Base-by-base conservation (phyloP, 2,329 filamentous ascomycete genomes). In the Fusarium metavorans region DNA sequence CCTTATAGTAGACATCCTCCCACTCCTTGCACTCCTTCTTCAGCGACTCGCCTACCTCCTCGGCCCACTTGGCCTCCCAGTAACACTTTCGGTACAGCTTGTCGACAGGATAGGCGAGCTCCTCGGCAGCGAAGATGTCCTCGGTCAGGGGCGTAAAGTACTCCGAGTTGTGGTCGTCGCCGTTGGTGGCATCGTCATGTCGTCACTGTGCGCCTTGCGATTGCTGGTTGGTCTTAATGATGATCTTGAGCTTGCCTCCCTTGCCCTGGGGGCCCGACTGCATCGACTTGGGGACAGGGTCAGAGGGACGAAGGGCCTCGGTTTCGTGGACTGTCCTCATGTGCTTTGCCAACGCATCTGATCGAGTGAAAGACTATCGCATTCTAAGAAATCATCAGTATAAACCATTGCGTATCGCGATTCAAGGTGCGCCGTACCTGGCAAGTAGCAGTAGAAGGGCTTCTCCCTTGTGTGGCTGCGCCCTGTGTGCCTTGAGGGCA, bases 241-340 rank as follows among this genome's bases (percentile, higher is more conserved):
- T 89, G 72, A 91, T 91, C 78, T 92, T 92, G 41, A 91, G 83
- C 75, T 90, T 90, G 68, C 85, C 85, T 52, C 84, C 83, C 74
- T 87, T 88, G 78, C 81, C 83, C 45, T 81, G 79, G 20, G 80
- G 83, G 41, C 79, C 82, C 3, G 86, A 80, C 77, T 91, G 90
- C 85, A 90, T 89, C 67, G 91, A 91, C 81, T 94, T 93, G 25
- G 92, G 91, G 14, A 94, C 90, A 3, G 93, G 91, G 80, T 95
- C 92, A 18, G 90, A 92, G 6, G 94, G 93, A n/a, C 94, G 92
- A 25, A 98, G 88, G 18, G 95, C 94, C 84, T 99, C 97, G 5
- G 96, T 98, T 82, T 99, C 97, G 86, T 99, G 97, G 41, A 99
- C 95, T 18, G 97, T 98, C 77, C 97, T 93, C 95, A 98, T 98